phyloP scores from a whole-genome alignment of 495 filamentous ascomycete species.

The Penicillium bialowiezense region DNA sequence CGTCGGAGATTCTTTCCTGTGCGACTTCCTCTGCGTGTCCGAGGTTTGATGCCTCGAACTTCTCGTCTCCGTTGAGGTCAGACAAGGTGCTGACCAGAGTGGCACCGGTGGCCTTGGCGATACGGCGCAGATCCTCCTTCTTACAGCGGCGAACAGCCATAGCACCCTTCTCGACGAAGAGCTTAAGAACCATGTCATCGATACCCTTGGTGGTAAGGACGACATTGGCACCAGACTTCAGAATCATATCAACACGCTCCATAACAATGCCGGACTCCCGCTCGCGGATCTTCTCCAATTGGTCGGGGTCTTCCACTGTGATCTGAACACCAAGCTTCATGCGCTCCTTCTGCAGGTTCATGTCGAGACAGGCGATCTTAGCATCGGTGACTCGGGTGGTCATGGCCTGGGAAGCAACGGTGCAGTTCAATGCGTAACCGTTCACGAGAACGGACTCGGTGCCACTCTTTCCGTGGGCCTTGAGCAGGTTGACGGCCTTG shows the following conservation, averaged over 20 bases:
- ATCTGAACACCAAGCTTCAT: constrained; percentile 99
- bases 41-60: constrained; percentile 84
- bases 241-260: constrained; percentile 93
- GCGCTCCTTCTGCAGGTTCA: constrained; percentile 96
- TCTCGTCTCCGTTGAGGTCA: constrained; percentile 96
- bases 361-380: constrained; percentile 95
- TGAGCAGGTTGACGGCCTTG: constrained; percentile 97
- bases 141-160: constrained; percentile 97
- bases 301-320: constrained; percentile 93
- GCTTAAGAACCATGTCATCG: constrained; percentile 91
- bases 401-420: constrained; percentile 98
- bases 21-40: constrained; percentile 92
- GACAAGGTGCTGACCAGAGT: constrained; percentile 89
- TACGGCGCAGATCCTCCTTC: constrained; percentile 95
- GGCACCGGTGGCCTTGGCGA: constrained; percentile 93
- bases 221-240: constrained; percentile 96
- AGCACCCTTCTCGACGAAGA: constrained; percentile 90
- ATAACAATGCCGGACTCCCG: constrained; percentile 90
- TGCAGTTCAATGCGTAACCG: constrained; percentile 98
- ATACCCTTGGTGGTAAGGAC: constrained; percentile 97
- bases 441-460: constrained; percentile 89
- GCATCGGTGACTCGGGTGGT: constrained; percentile 87
- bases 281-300: constrained; percentile 93
- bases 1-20: constrained; percentile 96
- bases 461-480: constrained; percentile 92